phyloP scores from a whole-genome alignment of 768 basidiomycete species.

The Tulasnella sp. region DNA sequence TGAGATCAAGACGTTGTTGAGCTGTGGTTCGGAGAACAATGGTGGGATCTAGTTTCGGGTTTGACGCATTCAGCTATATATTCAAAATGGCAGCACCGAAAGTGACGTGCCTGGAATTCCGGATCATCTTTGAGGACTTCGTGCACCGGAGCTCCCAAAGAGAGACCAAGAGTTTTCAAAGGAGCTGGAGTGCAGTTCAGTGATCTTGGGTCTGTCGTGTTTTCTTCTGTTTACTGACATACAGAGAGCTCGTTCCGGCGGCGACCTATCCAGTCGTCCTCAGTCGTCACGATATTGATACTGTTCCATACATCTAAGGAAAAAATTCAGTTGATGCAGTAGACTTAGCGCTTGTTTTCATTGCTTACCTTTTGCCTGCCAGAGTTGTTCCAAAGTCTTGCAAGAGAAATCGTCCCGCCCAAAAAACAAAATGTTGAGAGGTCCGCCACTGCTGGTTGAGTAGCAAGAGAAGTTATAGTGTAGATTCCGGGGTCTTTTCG shows the following conservation, averaged over 20 bases:
- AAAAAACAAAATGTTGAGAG: conserved; percentile 72
- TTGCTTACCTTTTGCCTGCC: conserved; percentile 46
- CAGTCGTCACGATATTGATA: conserved; percentile 59
- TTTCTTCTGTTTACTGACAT: conserved; percentile 32
- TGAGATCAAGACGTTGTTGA: conserved; percentile 57
- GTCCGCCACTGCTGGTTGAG: conserved; percentile 17
- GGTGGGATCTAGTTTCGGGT: conserved; percentile 33
- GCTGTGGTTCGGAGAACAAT: conserved; percentile 25
- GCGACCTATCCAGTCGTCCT: conserved; percentile 52
- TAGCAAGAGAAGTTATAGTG: neutral
- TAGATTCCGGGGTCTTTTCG: neutral
- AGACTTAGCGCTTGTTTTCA: neutral
- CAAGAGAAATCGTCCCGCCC: conserved; percentile 87
- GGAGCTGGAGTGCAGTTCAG: conserved; percentile 41
- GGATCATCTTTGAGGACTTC: conserved; percentile 47
- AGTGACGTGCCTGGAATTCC: conserved; percentile 57
- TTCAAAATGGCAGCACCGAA: conserved; percentile 23
- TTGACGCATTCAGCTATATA: neutral
- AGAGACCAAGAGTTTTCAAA: conserved; percentile 46
- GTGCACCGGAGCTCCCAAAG: conserved; percentile 42
- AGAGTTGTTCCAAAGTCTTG: conserved; percentile 50
- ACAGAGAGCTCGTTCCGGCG: conserved; percentile 44
- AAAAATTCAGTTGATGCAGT: neutral
- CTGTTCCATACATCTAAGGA: conserved; percentile 65
- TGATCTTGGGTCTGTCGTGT: neutral